Evolutionary conservation across 371 early-diverging fungal genomes (phyloP).

Genomic region (Chytridium lagenaria): DNA sequence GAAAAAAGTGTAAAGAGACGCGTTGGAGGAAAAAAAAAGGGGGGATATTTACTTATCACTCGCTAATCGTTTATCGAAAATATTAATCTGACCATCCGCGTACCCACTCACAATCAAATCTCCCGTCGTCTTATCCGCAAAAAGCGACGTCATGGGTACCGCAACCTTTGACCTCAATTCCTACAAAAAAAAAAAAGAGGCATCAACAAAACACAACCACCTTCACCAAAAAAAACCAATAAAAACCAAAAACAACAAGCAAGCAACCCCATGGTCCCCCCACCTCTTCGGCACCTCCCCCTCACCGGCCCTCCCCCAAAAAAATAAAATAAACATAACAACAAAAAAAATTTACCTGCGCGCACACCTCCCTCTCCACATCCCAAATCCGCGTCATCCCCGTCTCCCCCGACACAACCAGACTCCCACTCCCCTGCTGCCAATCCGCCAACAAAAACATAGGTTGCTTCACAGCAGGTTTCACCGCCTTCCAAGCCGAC

Average conservation of each 20-base stretch:
- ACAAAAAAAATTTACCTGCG: slow-evolving; percentile 57
- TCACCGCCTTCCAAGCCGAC: slow-evolving; percentile 79
- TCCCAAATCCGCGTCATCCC: slow-evolving; percentile 82
- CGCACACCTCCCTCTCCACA: slow-evolving; percentile 75
- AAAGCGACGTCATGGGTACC: slow-evolving; percentile 69
- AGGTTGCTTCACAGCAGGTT: slow-evolving; percentile 61
- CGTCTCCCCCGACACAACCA: slow-evolving; percentile 78
- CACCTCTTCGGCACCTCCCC: too few species aligned
- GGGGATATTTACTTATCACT: slow-evolving; percentile 45
- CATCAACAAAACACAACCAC: neutral
- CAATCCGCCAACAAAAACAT: slow-evolving; percentile 75
- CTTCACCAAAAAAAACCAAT: neutral
- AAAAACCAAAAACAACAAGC: slow-evolving; percentile 14
- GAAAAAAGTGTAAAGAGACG: neutral
- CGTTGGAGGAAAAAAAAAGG: neutral
- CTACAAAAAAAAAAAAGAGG: slow-evolving; percentile 41
- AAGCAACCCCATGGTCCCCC: too few species aligned
- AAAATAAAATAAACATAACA: neutral
- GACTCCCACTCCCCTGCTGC: slow-evolving; percentile 75
- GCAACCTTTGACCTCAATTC: slow-evolving; percentile 74
- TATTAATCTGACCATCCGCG: slow-evolving; percentile 80
- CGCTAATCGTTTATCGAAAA: slow-evolving; percentile 75
- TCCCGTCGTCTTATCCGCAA: slow-evolving; percentile 71
- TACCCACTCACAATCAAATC: slow-evolving; percentile 79
- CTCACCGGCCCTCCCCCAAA: too few species aligned